phyloP scores from a whole-genome alignment of 805 yeast genomes.

The Yueomyces sinensis region DNA sequence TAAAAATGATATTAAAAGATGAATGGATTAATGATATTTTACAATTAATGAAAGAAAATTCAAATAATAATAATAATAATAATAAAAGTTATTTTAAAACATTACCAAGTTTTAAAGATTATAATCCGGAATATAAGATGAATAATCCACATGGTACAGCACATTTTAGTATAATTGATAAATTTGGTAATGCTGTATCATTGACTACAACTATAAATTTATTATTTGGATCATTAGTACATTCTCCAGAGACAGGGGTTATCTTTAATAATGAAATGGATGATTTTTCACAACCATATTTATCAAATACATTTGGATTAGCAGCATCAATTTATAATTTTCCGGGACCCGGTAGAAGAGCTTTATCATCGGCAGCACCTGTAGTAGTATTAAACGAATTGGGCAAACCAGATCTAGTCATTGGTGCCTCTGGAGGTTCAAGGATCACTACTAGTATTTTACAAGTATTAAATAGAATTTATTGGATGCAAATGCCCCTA shows the following conservation, averaged over 20 bases:
- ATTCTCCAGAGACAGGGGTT: slow-evolving; percentile 72
- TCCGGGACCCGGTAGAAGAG: slow-evolving; percentile 64
- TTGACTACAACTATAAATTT: slow-evolving; percentile 84
- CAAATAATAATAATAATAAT: neutral
- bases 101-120: slow-evolving; percentile 49
- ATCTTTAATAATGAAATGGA: slow-evolving; percentile 88
- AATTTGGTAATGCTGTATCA: slow-evolving; percentile 61
- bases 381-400: slow-evolving; percentile 41
- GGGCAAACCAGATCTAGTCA: slow-evolving; percentile 44
- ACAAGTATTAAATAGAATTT: slow-evolving; percentile 60
- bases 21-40: slow-evolving; percentile 44
- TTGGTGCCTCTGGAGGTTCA: slow-evolving; percentile 95
- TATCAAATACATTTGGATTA: slow-evolving; percentile 64
- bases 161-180: slow-evolving; percentile 71
- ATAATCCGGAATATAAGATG: slow-evolving; percentile 65
- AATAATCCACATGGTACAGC: slow-evolving; percentile 86
- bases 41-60: slow-evolving; percentile 36
- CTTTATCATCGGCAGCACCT: slow-evolving; percentile 76
- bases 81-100: slow-evolving; percentile 28
- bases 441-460: slow-evolving; percentile 72
- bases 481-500: slow-evolving; percentile 43
- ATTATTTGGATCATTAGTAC: slow-evolving; percentile 69
- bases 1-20: slow-evolving; percentile 32
- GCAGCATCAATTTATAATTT: slow-evolving; percentile 73
- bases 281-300: slow-evolving; percentile 68